A percentile compares a stretch with the other conserved stretches of the same genome.
Conservation (phyloP, 345 rosid genomes). For the Sisymbrium irio region DNA sequence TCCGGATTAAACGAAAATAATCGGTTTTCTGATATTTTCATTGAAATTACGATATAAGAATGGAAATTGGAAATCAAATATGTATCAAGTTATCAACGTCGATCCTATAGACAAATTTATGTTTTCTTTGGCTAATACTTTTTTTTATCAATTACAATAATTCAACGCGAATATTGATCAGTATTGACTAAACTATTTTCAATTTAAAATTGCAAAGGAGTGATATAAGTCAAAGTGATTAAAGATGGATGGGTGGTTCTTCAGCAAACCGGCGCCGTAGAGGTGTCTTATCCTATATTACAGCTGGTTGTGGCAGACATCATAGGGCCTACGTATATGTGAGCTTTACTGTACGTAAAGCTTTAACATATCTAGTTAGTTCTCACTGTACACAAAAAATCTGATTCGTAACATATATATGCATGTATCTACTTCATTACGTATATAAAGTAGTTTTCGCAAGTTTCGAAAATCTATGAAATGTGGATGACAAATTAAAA, state of each 20-base stretch:
- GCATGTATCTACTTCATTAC: background rate
- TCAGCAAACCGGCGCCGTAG: constrained; percentile 41
- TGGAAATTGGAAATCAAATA: background rate
- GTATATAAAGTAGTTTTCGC: background rate
- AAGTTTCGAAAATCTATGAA: background rate
- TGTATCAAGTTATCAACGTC: background rate
- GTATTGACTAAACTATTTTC: background rate
- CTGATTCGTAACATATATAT: background rate
- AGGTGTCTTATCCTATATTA: constrained; percentile 34
- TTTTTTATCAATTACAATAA: background rate
- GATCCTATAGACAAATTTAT: background rate
- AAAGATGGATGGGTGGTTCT: constrained; percentile 27
- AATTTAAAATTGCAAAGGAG: background rate
- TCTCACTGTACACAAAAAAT: constrained; percentile 4
- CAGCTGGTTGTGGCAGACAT: constrained; percentile 39
- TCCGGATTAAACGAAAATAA: background rate
- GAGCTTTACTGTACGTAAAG: constrained; percentile 28
- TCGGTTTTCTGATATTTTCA: background rate
- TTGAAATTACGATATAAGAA: background rate
- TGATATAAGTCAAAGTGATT: constrained; percentile 19
- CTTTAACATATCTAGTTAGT: constrained; percentile 23
- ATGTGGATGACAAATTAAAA: too few relatives aligned
- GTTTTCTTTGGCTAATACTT: background rate
- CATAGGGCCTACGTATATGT: constrained; percentile 28
- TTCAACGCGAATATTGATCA: background rate